These are phyloP conservation scores for Pisolithus marmoratus DNA, from an alignment of 768 basidiomycete species.

Conservation along the genomic window DNA sequence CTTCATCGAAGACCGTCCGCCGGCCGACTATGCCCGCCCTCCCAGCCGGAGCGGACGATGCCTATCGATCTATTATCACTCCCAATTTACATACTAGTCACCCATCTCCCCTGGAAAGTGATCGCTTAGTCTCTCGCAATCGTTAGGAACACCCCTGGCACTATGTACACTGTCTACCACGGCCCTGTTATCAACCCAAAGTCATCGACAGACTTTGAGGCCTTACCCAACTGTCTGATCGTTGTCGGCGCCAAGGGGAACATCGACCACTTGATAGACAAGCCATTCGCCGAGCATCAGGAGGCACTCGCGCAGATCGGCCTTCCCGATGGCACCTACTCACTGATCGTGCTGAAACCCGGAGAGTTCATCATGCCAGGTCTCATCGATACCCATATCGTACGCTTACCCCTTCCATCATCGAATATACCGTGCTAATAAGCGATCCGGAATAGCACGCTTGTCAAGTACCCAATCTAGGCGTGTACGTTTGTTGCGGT, in stretches of 20 bases:
- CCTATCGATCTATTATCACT: no score
- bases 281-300: conserved; percentile 44
- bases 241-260: conserved; percentile 45
- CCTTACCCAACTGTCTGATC: conserved; percentile 50
- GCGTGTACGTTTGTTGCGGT: conserved; percentile 20
- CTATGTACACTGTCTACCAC: conserved; percentile 42
- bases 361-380: conserved; percentile 81
- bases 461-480: conserved; percentile 40
- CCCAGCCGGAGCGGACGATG: no score
- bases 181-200: conserved; percentile 55
- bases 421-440: background rate
- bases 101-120: no score
- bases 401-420: conserved; percentile 30
- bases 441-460: conserved; percentile 21
- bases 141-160: background rate
- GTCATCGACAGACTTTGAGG: conserved; percentile 36
- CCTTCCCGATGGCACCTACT: conserved; percentile 25
- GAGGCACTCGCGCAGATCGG: conserved; percentile 49
- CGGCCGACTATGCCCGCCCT: no score
- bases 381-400: conserved; percentile 88
- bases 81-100: no score
- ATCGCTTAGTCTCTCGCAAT: background rate
- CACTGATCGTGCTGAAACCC: conserved; percentile 35
- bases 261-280: conserved; percentile 63
- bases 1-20: no score